Conservation (phyloP, 495 filamentous ascomycete species). For the Zalerion maritima region DNA sequence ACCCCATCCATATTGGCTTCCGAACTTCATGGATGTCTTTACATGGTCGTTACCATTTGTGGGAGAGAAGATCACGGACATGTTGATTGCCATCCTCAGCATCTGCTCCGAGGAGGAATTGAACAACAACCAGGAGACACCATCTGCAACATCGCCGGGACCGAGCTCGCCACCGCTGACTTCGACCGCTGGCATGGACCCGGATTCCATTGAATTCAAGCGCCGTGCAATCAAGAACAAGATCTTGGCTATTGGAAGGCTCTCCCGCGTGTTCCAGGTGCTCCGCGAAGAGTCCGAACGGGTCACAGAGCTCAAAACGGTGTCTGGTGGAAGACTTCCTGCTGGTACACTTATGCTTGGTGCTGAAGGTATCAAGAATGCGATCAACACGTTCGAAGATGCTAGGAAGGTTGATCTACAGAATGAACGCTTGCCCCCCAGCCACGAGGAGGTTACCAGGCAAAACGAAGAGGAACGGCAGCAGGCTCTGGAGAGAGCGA, state of each 20-base stretch:
- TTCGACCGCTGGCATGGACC: slow-evolving; percentile 38
- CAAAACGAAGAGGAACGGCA: slow-evolving; percentile 64
- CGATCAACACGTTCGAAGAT: slow-evolving; percentile 94
- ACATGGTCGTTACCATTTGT: slow-evolving; percentile 98
- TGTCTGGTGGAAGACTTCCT: slow-evolving; percentile 80
- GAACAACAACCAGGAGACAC: slow-evolving; percentile 59
- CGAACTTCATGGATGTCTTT: slow-evolving; percentile 99
- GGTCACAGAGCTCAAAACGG: slow-evolving; percentile 95
- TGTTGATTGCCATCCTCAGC: slow-evolving; percentile 97
- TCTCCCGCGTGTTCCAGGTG: slow-evolving; percentile 97
- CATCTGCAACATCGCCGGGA: slow-evolving; percentile 38
- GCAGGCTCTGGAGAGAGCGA: slow-evolving; percentile 70
- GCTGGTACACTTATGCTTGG: slow-evolving; percentile 96
- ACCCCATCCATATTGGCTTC: slow-evolving; percentile 96
- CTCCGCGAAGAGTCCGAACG: slow-evolving; percentile 92
- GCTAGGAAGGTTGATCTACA: slow-evolving; percentile 95
- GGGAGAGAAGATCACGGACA: slow-evolving; percentile 98
- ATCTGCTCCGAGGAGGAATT: slow-evolving; percentile 97
- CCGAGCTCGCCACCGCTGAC: slow-evolving; percentile 55
- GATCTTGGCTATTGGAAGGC: slow-evolving; percentile 89
- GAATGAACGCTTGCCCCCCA: slow-evolving; percentile 87
- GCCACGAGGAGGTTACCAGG: slow-evolving; percentile 75
- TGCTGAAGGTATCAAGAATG: slow-evolving; percentile 96
- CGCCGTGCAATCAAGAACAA: slow-evolving; percentile 97
- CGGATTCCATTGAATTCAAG: slow-evolving; percentile 81